phyloP scores from a whole-genome alignment of 1,284 basidiomycete species.

The Ganoderma sp. region DNA sequence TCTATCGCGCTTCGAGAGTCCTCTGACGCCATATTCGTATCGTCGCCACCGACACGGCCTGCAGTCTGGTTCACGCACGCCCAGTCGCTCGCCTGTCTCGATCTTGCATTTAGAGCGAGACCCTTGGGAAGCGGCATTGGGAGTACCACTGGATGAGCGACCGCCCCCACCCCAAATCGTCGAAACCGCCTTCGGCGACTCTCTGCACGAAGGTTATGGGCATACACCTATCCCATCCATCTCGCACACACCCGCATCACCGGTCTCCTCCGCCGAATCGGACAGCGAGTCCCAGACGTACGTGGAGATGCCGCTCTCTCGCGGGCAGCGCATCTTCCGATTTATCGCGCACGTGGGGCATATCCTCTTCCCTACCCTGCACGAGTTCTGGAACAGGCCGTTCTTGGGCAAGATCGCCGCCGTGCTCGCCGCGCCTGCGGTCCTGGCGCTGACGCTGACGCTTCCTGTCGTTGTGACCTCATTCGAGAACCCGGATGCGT shows the following conservation, averaged over 20 bases:
- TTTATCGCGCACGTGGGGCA: constrained; percentile 53
- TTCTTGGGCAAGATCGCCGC: constrained; percentile 76
- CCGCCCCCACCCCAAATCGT: constrained; percentile 40
- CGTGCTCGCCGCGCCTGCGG: constrained; percentile 85
- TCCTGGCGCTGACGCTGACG: constrained; percentile 86
- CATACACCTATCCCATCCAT: constrained; percentile 56
- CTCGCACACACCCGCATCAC: constrained; percentile 62
- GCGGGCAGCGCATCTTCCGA: constrained; percentile 48
- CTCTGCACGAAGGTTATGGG: constrained; percentile 32
- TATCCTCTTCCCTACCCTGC: constrained; percentile 87
- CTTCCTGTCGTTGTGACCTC: constrained; percentile 87
- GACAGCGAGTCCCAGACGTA: constrained; percentile 53
- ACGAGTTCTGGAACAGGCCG: constrained; percentile 77
- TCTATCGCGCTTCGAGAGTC: constrained; percentile 69
- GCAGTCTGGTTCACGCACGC: constrained; percentile 41
- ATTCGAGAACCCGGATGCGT: constrained; percentile 45
- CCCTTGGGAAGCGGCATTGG: constrained; percentile 57
- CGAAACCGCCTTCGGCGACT: constrained; percentile 40
- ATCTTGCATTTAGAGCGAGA: constrained; percentile 35
- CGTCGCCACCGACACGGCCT: constrained; percentile 65
- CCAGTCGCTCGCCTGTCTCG: constrained; percentile 28
- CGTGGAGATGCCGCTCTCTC: constrained; percentile 46
- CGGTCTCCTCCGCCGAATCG: constrained; percentile 36
- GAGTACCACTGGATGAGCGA: constrained; percentile 56
- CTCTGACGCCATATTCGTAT: constrained; percentile 72